Evolutionary conservation across 2,329 filamentous ascomycete genomes (phyloP).

Genomic region (Cladosporium sp.): DNA sequence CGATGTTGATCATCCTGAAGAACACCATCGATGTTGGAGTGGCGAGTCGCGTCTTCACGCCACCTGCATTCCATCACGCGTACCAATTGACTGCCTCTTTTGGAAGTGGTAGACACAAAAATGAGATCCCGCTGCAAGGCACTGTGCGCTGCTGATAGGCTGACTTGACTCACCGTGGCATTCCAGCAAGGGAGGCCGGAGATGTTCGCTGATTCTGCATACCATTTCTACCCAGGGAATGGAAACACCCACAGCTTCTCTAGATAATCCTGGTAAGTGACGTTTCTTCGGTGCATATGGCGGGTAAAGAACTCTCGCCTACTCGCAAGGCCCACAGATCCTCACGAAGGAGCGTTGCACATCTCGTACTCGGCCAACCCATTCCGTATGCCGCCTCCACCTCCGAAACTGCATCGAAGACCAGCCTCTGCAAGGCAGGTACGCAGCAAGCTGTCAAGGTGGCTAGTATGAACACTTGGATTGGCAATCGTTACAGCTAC

Average conservation of each 20-base stretch:
- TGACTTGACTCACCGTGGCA: slow-evolving; percentile 21
- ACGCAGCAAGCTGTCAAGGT: slow-evolving; percentile 21
- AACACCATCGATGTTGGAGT: background rate
- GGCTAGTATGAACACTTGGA: slow-evolving; percentile 26
- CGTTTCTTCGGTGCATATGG: slow-evolving; percentile 23
- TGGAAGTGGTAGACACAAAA: slow-evolving; percentile 25
- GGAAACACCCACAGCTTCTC: slow-evolving; percentile 28
- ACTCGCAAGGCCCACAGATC: slow-evolving; percentile 25
- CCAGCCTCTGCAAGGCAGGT: slow-evolving; percentile 37
- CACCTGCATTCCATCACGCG: slow-evolving; percentile 17
- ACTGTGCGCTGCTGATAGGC: slow-evolving; percentile 13
- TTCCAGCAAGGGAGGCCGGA: slow-evolving; percentile 35
- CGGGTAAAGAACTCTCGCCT: slow-evolving; percentile 23
- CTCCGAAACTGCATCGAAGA: slow-evolving; percentile 22
- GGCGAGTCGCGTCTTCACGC: slow-evolving; percentile 12
- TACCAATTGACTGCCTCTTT: slow-evolving; percentile 6
- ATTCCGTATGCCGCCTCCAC: slow-evolving; percentile 31
- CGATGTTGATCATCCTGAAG: background rate
- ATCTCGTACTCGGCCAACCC: slow-evolving; percentile 29
- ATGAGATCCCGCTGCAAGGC: slow-evolving; percentile 28
- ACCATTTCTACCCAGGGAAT: slow-evolving; percentile 34
- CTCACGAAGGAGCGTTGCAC: slow-evolving; percentile 30
- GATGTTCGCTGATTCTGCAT: slow-evolving; percentile 36
- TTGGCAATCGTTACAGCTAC: slow-evolving; percentile 10
- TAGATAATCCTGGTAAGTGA: slow-evolving; percentile 19